Evolutionary conservation across 2,329 filamentous ascomycete genomes (phyloP).

Genomic region (Colletotrichum lini): DNA sequence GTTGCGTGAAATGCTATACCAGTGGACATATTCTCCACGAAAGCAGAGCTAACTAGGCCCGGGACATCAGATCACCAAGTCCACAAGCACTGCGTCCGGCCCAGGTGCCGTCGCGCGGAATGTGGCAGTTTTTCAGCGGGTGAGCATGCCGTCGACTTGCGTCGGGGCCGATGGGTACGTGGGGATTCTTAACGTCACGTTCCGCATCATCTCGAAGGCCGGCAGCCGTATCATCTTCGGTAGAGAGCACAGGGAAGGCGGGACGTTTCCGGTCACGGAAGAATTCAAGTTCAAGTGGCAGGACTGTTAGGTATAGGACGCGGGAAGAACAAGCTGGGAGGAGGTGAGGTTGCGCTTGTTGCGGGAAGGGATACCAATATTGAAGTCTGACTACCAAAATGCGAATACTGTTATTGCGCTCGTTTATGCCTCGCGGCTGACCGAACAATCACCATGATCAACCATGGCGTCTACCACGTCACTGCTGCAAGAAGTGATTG

Average conservation of each 20-base stretch:
- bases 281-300: constrained; percentile 33
- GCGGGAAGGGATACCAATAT: neutral
- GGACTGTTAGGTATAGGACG: constrained; percentile 17
- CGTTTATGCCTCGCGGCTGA: neutral
- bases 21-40: neutral
- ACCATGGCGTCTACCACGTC: neutral
- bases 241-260: constrained; percentile 20
- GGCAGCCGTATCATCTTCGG: constrained; percentile 34
- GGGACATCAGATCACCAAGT: constrained; percentile 23
- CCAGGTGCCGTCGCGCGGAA: constrained; percentile 18
- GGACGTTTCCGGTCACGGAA: constrained; percentile 33
- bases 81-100: constrained; percentile 24
- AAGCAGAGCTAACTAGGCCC: neutral
- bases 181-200: constrained; percentile 42
- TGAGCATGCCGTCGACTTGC: constrained; percentile 38
- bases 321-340: neutral
- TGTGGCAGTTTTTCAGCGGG: constrained; percentile 34
- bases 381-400: neutral
- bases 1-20: neutral
- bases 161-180: constrained; percentile 33
- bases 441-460: neutral
- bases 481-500: neutral
- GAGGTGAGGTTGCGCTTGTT: neutral
- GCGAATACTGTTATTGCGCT: neutral
- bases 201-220: constrained; percentile 40